Conservation (phyloP, 2,329 filamentous ascomycete species). For the Pseudogymnoascus verrucosus region DNA sequence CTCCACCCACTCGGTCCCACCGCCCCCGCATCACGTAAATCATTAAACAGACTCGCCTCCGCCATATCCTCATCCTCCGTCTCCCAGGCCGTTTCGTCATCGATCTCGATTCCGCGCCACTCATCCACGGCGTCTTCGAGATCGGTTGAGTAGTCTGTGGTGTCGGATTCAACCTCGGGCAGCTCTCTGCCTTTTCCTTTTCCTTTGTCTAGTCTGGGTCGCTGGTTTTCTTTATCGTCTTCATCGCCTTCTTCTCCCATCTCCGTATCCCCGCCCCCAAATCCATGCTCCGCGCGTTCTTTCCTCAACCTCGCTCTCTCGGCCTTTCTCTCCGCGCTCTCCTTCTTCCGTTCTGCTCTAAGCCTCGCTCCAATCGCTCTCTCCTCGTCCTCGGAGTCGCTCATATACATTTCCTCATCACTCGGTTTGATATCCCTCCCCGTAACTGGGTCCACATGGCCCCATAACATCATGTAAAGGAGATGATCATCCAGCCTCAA, state of each 20-base stretch:
- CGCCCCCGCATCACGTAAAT: not conserved
- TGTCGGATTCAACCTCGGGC: not conserved
- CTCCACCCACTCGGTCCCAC: not conserved
- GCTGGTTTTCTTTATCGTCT: no score
- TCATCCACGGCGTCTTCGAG: not conserved
- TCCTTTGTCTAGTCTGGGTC: no score
- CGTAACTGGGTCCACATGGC: conserved; percentile 47
- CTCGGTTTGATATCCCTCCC: conserved; percentile 44
- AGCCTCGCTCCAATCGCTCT: not conserved
- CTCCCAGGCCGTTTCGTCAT: not conserved
- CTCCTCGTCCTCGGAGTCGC: conserved; percentile 34
- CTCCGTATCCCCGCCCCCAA: not conserved
- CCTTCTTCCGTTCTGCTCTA: not conserved
- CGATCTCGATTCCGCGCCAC: not conserved
- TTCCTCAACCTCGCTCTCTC: not conserved
- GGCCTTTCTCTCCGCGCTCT: not conserved
- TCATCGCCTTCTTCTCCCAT: not conserved
- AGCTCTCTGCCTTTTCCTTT: not conserved
- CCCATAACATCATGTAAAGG: conserved; percentile 53
- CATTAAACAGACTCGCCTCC: not conserved
- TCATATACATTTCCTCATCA: conserved; percentile 44
- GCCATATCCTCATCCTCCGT: conserved; percentile 7
- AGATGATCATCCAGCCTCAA: conserved; percentile 47
- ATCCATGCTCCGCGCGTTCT: not conserved
- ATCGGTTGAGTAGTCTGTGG: not conserved